These are phyloP conservation scores for Chlamydomonas reinhardtii DNA, from an alignment of 163 green algal species.

Conservation along the genomic window DNA sequence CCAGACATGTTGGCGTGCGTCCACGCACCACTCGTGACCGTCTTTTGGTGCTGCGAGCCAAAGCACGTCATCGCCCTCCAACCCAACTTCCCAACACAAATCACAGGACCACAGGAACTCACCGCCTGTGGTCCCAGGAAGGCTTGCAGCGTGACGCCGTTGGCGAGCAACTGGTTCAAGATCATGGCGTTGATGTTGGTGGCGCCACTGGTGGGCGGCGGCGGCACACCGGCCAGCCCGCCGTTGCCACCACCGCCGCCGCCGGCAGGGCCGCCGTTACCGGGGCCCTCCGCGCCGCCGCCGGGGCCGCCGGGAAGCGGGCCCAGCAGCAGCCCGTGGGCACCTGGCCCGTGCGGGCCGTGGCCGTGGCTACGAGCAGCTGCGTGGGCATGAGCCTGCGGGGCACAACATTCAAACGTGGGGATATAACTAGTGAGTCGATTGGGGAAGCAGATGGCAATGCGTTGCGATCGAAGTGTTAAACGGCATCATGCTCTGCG, in stretches of 20 bases:
- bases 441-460: too few species aligned
- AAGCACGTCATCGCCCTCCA: too few species aligned
- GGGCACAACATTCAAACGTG: background rate
- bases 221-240: background rate
- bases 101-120: background rate
- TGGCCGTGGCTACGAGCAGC: background rate
- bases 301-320: background rate
- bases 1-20: too few species aligned
- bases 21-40: too few species aligned
- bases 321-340: background rate
- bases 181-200: conserved; percentile 49
- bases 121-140: conserved; percentile 35
- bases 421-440: too few species aligned
- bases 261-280: background rate
- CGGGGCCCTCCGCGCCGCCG: background rate
- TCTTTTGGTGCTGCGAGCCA: too few species aligned
- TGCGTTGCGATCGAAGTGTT: too few species aligned
- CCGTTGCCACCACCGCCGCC: background rate
- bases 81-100: too few species aligned
- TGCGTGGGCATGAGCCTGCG: background rate
- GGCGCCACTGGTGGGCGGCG: conserved; percentile 32
- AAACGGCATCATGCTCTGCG: too few species aligned
- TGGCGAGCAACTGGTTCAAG: conserved; percentile 45
- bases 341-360: background rate
- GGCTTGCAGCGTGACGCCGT: conserved; percentile 32